Base-by-base conservation (phyloP, 164 flowering plant species). In the Nymphaea thermarum region DNA sequence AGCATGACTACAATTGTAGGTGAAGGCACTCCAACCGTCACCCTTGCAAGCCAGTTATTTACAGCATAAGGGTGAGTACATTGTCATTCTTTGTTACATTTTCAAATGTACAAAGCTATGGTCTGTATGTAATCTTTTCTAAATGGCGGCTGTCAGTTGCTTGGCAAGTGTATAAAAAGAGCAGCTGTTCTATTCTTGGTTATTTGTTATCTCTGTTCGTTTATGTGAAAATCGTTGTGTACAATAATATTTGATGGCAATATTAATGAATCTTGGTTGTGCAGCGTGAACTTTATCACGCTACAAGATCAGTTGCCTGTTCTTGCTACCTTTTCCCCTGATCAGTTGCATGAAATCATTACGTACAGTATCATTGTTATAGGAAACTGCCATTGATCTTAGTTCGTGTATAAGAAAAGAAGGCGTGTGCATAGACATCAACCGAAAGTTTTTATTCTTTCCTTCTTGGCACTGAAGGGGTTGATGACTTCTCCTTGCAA, bases 1-100 rank as follows among this genome's bases (percentile, higher is more conserved):
- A 85, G 71, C 79, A 80, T 86, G 84, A 92, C 98, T 1, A 83
- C 91, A 41, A 62, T 86, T 44, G 84, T 88, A 91, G 98, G 95
- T 43, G 96, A 88, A 81, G 90, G 87, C 68, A 85, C 87, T 60
- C 83, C 93, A 1, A 83, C 76, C 18, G 94, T 93, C 69, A 85
- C 80, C 42, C 95, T 85, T 6, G 98, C 91, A 76, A 93, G 98
- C 79, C 86, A 87, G 57, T 76, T 93, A 42, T 92, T 92, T 70
- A 81, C 72, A 78, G 66, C 91, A 14, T 71, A 80, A 36, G 77
- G 84, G 77, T 88, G 71, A 82, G 63, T 65, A 7, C 55, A 47
- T 12, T 6, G 12, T 4, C 55, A 47, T 6, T 47, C 12, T 12
- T 47, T 12, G 55, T 12, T 6, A 47, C 55, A 12, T 12, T 47